Conservation (phyloP, 495 filamentous ascomycete species). For the Penicillium argentinense region DNA sequence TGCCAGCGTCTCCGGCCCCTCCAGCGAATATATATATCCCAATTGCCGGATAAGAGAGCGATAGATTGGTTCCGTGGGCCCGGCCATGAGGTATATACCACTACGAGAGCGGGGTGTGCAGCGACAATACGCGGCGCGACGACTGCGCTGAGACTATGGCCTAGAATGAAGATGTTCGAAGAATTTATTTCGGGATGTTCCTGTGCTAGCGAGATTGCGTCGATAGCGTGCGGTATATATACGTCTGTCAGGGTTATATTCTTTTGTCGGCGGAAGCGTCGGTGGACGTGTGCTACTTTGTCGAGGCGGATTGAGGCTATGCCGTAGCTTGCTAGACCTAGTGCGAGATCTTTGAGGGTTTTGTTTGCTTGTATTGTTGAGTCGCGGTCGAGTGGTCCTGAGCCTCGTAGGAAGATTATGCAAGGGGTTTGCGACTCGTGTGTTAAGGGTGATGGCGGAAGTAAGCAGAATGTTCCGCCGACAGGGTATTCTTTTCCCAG, state of each 20-base stretch:
- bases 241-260: conserved; percentile 10
- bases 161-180: conserved; percentile 7
- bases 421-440: neutral
- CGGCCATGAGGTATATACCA: conserved; percentile 16
- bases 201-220: conserved; percentile 8
- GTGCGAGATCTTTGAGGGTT: conserved; percentile 6
- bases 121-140: conserved; percentile 3
- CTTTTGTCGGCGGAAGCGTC: conserved; percentile 1
- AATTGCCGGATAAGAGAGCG: conserved; percentile 9
- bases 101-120: conserved; percentile 4
- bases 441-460: neutral
- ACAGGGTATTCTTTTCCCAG: neutral
- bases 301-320: conserved; percentile 12
- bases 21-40: conserved; percentile 7
- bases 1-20: conserved; percentile 1
- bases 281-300: conserved; percentile 7
- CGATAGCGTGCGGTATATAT: conserved; percentile 6
- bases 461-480: conserved; percentile 1
- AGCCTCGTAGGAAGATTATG: conserved; percentile 1
- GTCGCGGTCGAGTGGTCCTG: conserved; percentile 2
- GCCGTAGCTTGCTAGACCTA: neutral
- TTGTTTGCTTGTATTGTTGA: conserved; percentile 2
- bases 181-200: conserved; percentile 1
- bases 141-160: conserved; percentile 13
- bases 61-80: conserved; percentile 10